Percentiles rank a stretch among this genome's conserved stretches.
These are phyloP conservation scores for Panellus pusillus DNA, from an alignment of 768 basidiomycete genomes.

Conservation along the genomic window DNA sequence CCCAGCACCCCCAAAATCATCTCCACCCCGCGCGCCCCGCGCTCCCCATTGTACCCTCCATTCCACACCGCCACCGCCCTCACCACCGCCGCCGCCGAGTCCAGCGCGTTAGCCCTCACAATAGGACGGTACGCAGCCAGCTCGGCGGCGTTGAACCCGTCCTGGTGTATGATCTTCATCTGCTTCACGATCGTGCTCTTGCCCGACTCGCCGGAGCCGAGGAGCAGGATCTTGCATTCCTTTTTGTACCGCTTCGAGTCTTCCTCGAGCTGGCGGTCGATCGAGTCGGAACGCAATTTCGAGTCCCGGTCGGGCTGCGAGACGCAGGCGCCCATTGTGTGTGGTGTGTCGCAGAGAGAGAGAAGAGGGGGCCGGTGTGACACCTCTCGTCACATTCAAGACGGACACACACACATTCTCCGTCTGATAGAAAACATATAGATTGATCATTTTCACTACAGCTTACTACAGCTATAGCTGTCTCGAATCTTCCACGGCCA, in stretches of 20 bases:
- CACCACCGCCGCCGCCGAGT: conserved; percentile 69
- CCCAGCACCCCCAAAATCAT: conserved; percentile 32
- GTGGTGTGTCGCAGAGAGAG: too few species aligned
- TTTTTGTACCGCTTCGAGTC: conserved; percentile 55
- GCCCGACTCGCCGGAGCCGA: conserved; percentile 63
- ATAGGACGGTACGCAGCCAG: conserved; percentile 59
- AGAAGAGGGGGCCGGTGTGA: too few species aligned
- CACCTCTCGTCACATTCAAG: too few species aligned
- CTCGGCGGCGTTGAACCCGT: conserved; percentile 61
- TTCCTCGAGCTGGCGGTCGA: conserved; percentile 57
- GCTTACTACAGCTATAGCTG: too few species aligned
- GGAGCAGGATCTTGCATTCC: conserved; percentile 63
- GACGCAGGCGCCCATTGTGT: conserved; percentile 20
- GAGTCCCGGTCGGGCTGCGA: conserved; percentile 12
- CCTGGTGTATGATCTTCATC: conserved; percentile 73
- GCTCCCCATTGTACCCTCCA: conserved; percentile 43
- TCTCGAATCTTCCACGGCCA: too few species aligned
- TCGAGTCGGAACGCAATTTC: conserved; percentile 38
- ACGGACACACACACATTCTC: too few species aligned
- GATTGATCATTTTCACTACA: too few species aligned
- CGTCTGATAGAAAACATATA: too few species aligned
- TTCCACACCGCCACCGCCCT: conserved; percentile 65
- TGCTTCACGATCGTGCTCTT: conserved; percentile 73
- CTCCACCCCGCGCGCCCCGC: conserved; percentile 20
- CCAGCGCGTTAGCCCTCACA: conserved; percentile 67